Conservation (phyloP, 768 basidiomycete species). For the Lenzites betulinus region DNA sequence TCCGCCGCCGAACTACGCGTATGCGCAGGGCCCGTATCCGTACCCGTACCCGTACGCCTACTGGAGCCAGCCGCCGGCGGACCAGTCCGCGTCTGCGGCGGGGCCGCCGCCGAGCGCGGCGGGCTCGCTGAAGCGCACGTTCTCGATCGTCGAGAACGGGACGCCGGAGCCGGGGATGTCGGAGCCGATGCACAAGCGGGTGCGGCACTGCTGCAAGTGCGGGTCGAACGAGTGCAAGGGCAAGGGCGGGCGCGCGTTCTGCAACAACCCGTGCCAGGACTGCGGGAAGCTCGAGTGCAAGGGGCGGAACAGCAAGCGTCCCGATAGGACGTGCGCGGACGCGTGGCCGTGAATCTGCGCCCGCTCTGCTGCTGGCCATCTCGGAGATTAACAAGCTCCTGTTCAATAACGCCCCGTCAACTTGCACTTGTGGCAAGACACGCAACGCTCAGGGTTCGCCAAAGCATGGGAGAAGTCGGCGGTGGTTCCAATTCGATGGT, state of each 20-base stretch:
- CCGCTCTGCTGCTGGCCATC: too few relatives aligned
- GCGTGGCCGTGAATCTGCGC: conserved; percentile 39
- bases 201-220: conserved; percentile 83
- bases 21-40: conserved; percentile 21
- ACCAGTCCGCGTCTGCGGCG: background rate
- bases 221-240: conserved; percentile 82
- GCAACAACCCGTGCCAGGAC: conserved; percentile 75
- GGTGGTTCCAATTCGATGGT: background rate
- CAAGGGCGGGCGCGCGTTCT: conserved; percentile 76
- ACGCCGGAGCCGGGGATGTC: conserved; percentile 22
- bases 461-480: too few relatives aligned
- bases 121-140: conserved; percentile 30
- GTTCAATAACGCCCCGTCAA: too few relatives aligned
- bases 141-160: conserved; percentile 27
- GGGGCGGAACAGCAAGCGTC: conserved; percentile 75
- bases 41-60: conserved; percentile 29
- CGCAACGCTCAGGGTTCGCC: too few relatives aligned
- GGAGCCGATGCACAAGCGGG: conserved; percentile 51
- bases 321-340: conserved; percentile 73
- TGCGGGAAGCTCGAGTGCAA: conserved; percentile 81
- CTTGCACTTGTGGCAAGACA: too few relatives aligned
- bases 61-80: conserved; percentile 20
- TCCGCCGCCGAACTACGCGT: conserved; percentile 19
- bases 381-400: too few relatives aligned
- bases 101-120: conserved; percentile 13